phyloP scores from a whole-genome alignment of 2,329 filamentous ascomycete species.

The Sporothrix dimorphospora region DNA sequence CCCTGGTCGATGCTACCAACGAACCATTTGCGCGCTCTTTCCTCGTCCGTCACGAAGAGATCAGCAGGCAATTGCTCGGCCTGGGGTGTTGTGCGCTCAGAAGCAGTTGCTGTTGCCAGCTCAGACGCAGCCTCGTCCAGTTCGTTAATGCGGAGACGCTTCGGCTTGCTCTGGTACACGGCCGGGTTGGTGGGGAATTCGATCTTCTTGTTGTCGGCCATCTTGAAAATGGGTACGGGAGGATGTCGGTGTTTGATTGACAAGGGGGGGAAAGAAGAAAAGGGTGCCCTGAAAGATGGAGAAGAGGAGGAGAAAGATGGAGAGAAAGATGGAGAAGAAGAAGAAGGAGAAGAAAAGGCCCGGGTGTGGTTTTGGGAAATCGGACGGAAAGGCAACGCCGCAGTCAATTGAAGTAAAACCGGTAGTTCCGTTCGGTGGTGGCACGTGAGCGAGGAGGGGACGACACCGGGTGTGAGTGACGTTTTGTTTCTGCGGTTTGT shows the following conservation, averaged over 20 bases:
- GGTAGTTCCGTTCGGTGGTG: slow-evolving; percentile 3
- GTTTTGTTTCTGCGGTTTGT: not conserved
- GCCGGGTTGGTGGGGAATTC: slow-evolving; percentile 24
- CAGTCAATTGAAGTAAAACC: slow-evolving; percentile 1
- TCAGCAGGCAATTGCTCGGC: slow-evolving; percentile 39
- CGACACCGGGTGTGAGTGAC: not conserved
- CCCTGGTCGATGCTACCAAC: slow-evolving; percentile 90
- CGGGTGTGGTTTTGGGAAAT: not conserved
- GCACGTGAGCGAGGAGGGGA: slow-evolving; percentile 10
- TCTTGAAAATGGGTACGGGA: slow-evolving; percentile 8
- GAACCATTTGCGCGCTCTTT: slow-evolving; percentile 57
- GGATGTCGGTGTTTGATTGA: not conserved
- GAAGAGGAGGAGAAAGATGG: not conserved
- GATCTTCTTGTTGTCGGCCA: slow-evolving; percentile 9
- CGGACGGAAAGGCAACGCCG: not conserved
- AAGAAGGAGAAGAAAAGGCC: not conserved
- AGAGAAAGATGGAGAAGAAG: not conserved
- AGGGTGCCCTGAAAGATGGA: not conserved
- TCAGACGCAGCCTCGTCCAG: slow-evolving; percentile 27
- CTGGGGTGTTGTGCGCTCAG: slow-evolving; percentile 26
- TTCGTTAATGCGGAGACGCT: slow-evolving; percentile 28
- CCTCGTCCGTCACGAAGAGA: slow-evolving; percentile 41
- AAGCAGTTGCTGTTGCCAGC: slow-evolving; percentile 24
- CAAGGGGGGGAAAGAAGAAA: not conserved
- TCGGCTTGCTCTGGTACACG: slow-evolving; percentile 27